Base-by-base conservation (phyloP, 1,139 yeast species). In the Kodamaea arcana region DNA sequence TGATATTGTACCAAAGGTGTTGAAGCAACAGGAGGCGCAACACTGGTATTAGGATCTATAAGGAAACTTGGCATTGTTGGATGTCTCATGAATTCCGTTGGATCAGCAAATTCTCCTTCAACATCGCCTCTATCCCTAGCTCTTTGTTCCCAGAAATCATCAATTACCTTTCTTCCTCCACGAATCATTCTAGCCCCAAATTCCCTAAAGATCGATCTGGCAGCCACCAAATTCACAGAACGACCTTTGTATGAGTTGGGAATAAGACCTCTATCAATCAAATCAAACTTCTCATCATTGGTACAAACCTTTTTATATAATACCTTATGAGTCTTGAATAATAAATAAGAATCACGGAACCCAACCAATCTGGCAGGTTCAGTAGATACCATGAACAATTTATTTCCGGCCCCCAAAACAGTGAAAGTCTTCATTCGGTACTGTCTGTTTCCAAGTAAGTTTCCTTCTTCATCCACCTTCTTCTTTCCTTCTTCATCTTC, bases 351-450 rank as follows among this genome's bases (percentile, higher is more conserved):
- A 56, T 92, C 98, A 49, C 97, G 73, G 61, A 88, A 88, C 3
- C 97, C 97, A 47, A 90, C 88, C 50, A 90, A 78, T 46, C 97
- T 72, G 0, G 98, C 97, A 1, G 97, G 96, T 54, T 90, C 97
- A 0, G 97, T 90, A 2, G 96, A 84, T 31, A 92, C 75, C 95
- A 92, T 88, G 57, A 78, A 92, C 39, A 81, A 69, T 43, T 80
- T 70, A 26, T 78, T 75, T 3, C 95, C 96, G 39, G 81, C 75
- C 4, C 84, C 87, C 29, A 72, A 60, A 9, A 90, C 74, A 4
- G 86, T 85, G 60, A 92, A 92, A 0, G 94, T 80, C 41, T 90
- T 80, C 43, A 87, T 83, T 41, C 92, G 70, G 61, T 75, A 92
- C 49, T 78, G 75, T 45, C 97, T 72, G n/a, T 78, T 94, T 2